Base-by-base conservation (phyloP, 2,329 filamentous ascomycete genomes). In the Colletotrichum orchidophilum region DNA sequence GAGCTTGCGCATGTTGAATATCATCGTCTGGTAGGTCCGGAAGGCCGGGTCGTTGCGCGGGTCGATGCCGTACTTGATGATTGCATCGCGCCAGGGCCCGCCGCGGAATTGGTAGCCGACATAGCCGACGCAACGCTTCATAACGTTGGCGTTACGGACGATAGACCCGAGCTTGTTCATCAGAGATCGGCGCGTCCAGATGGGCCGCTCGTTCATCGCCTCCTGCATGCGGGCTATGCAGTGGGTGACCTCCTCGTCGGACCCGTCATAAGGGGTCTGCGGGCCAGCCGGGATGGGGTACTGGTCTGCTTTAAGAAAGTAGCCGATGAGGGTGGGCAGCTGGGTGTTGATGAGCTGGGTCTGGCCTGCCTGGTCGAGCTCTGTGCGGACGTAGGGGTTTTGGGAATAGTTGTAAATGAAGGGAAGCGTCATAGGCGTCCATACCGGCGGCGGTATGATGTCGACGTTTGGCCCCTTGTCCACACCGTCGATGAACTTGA, bases 101-200 rank as follows among this genome's bases (percentile, higher is more conserved):
- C 93, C 94, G 70, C 93, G 92, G 86, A 98, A 98, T 81, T 95
- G 94, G 82, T 97, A 99, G 9, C 93, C 95, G 5, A 94, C 91
- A 76, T 96, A 96, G 73, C 94, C 93, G 63, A 95, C 88, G 57
- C 93, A 93, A 77, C 92, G 88, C 76, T 94, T 93, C 71, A 97
- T 81, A 52, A 87, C 81, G 69, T 88, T 87, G 79, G 85, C 89
- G 71, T 86, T 85, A 53, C 83, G 84, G 29, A 85, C 83, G 58
- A 82, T 83, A 59, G 83, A 82, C 2, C 82, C 83, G 33, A 98
- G 85, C 63, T 88, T 87, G 80, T 97, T 98, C 75, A 92, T 87
- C 15, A 97, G 86, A 2, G 92, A 93, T 24, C 96, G 91, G 0
- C 95, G 90, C 3, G 96, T 98, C 90, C 95, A 97, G 55, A 97